Conservation (phyloP, 345 rosid genomes). For the Acer campestre region DNA sequence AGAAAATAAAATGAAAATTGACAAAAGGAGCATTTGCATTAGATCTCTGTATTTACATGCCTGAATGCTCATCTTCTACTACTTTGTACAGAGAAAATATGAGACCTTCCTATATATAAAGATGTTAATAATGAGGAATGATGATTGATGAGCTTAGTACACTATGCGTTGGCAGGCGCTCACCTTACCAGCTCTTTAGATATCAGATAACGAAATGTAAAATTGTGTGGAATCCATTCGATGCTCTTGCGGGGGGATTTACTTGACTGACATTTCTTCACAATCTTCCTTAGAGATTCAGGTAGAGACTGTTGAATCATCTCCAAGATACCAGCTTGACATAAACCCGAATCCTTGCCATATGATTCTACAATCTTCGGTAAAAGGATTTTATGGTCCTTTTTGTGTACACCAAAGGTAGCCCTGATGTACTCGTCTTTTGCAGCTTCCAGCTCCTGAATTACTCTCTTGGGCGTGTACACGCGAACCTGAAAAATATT, state of each 20-base stretch:
- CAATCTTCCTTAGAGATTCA: constrained; percentile 52
- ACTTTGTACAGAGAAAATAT: constrained; percentile 37
- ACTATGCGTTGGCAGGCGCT: constrained; percentile 12
- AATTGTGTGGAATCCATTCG: constrained; percentile 91
- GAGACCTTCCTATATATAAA: constrained; percentile 19
- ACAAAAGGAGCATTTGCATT: background rate
- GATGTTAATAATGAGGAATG: constrained; percentile 9
- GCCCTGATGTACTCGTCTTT: constrained; percentile 90
- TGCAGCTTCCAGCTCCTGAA: constrained; percentile 80
- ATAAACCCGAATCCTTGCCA: constrained; percentile 69
- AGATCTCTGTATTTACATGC: constrained; percentile 22
- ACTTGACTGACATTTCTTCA: constrained; percentile 54
- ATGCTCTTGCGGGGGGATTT: constrained; percentile 71
- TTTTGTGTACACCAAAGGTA: constrained; percentile 63
- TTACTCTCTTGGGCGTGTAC: constrained; percentile 70
- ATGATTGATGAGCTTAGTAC: background rate
- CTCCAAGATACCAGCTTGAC: constrained; percentile 55
- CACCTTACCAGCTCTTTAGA: constrained; percentile 75
- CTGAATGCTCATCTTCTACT: constrained; percentile 21
- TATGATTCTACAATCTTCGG: constrained; percentile 82
- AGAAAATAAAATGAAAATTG: background rate
- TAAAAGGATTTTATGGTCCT: constrained; percentile 71
- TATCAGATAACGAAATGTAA: constrained; percentile 81
- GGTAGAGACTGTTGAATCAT: constrained; percentile 72
- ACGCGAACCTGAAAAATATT: constrained; percentile 65